phyloP scores from a whole-genome alignment of 2,329 filamentous ascomycete genomes.

The Xenosphaeropsis pyriputrescens region DNA sequence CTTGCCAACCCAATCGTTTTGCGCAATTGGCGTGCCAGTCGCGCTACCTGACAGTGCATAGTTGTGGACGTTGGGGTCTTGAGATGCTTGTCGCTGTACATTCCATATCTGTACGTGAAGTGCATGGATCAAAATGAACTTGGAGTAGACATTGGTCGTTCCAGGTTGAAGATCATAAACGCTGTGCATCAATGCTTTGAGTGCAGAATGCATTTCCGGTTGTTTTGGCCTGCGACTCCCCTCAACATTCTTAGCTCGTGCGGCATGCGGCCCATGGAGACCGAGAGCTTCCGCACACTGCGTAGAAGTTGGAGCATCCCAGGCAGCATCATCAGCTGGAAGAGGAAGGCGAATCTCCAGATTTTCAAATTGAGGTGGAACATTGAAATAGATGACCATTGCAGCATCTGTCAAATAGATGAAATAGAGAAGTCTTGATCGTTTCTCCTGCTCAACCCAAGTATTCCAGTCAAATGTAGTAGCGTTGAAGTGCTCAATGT shows the following conservation, averaged over 20 bases:
- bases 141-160: slow-evolving; percentile 57
- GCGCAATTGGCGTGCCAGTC: slow-evolving; percentile 39
- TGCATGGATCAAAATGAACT: slow-evolving; percentile 60
- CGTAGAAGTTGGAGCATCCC: slow-evolving; percentile 46
- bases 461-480: slow-evolving; percentile 46
- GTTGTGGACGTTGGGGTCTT: slow-evolving; percentile 10
- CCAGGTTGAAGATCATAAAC: slow-evolving; percentile 45
- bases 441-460: slow-evolving; percentile 60
- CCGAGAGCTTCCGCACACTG: slow-evolving; percentile 53
- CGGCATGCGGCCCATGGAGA: slow-evolving; percentile 39
- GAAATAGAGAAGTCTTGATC: slow-evolving; percentile 48
- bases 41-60: slow-evolving; percentile 11
- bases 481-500: slow-evolving; percentile 28
- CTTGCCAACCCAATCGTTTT: slow-evolving; percentile 40
- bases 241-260: slow-evolving; percentile 39
- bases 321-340: slow-evolving; percentile 58
- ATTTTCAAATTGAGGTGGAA: slow-evolving; percentile 43
- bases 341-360: slow-evolving; percentile 53
- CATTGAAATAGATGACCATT: slow-evolving; percentile 59
- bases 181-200: slow-evolving; percentile 44
- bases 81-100: slow-evolving; percentile 27
- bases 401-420: slow-evolving; percentile 50
- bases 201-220: slow-evolving; percentile 43
- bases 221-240: slow-evolving; percentile 51
- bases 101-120: slow-evolving; percentile 46